phyloP scores from a whole-genome alignment of 495 filamentous ascomycete genomes.

The Sphaerosporella brunnea region DNA sequence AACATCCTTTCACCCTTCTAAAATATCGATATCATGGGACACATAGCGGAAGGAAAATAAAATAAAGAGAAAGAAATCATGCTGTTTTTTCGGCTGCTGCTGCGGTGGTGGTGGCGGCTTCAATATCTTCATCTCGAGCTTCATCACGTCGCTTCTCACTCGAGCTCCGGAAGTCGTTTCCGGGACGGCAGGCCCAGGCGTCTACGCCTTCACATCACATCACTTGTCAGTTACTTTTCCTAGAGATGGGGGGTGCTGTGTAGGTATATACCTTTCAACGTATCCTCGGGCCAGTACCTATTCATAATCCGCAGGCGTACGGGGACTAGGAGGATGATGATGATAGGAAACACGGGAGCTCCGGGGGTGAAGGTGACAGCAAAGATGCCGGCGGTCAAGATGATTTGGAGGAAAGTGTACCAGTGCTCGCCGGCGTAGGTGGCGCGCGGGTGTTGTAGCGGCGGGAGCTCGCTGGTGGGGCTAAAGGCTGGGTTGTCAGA shows the following conservation, averaged over 20 bases:
- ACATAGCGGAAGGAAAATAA: no score
- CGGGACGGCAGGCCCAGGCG: neutral
- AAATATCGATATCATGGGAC: no score
- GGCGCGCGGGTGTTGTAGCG: slow-evolving; percentile 27
- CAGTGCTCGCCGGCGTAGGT: slow-evolving; percentile 38
- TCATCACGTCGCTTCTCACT: no score
- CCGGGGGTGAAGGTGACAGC: slow-evolving; percentile 45
- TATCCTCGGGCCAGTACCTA: slow-evolving; percentile 42
- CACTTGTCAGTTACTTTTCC: neutral
- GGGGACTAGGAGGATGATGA: slow-evolving; percentile 50
- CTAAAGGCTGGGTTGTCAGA: neutral
- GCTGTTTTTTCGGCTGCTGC: no score
- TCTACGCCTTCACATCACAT: neutral
- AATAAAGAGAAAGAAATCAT: no score
- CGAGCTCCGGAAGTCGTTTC: no score
- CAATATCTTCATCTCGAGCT: no score
- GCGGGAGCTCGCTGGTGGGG: slow-evolving; percentile 45
- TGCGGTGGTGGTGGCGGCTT: no score
- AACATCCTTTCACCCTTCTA: no score
- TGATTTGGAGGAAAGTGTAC: slow-evolving; percentile 45
- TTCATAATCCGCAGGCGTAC: slow-evolving; percentile 47
- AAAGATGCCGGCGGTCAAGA: slow-evolving; percentile 44
- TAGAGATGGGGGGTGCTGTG: no score
- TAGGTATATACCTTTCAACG: slow-evolving; percentile 38
- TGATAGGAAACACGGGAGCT: slow-evolving; percentile 47